Conservation (phyloP, 2,329 filamentous ascomycete genomes). For the Fusarium liriodendri region DNA sequence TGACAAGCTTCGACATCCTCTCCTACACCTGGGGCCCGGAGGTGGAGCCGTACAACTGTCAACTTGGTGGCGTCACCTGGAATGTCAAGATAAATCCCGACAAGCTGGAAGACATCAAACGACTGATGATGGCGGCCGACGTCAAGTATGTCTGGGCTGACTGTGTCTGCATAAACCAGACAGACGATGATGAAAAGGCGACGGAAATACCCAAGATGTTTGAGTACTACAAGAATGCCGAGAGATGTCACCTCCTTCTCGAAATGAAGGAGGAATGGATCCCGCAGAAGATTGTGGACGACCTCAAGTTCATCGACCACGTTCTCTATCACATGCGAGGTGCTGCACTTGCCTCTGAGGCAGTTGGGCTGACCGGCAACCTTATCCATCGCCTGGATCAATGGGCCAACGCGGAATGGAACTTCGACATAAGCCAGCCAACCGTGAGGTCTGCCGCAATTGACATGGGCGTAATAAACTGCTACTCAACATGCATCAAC, state of each 20-base stretch:
- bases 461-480: not conserved
- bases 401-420: not conserved
- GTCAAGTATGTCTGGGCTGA: not conserved
- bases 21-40: not conserved
- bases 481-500: not conserved
- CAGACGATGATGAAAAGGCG: not conserved
- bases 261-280: not conserved
- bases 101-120: not conserved
- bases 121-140: not conserved
- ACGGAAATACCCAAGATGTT: not conserved
- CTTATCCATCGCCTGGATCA: not conserved
- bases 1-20: not conserved
- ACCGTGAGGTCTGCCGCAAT: not conserved
- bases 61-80: not conserved
- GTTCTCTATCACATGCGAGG: not conserved
- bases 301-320: not conserved
- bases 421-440: not conserved
- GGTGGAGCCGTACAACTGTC: not conserved
- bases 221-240: not conserved
- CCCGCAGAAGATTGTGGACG: not conserved
- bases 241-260: not conserved
- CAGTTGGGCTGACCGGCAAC: not conserved
- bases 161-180: not conserved
- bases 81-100: not conserved
- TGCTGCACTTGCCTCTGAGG: not conserved